Conservation (phyloP, 208 protist species). For the Trypanosoma congolense region DNA sequence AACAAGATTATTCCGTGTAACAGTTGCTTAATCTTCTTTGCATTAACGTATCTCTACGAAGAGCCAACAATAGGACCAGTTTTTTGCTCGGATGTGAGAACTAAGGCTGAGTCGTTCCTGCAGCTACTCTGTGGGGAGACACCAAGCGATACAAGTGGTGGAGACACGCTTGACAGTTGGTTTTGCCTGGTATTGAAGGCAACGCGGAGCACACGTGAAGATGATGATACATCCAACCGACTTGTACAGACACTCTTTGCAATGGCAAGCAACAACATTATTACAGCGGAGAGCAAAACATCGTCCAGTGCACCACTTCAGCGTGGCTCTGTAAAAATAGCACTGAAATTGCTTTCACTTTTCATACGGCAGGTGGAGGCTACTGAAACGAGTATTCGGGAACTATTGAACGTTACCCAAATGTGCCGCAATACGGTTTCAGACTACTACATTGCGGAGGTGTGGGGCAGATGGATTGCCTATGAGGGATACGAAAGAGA, state of each 20-base stretch:
- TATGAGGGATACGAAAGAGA: slow-evolving; percentile 24
- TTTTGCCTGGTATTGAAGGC: slow-evolving; percentile 16
- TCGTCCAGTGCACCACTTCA: not conserved
- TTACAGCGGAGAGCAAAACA: slow-evolving; percentile 1
- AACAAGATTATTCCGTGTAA: not conserved
- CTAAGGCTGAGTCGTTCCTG: slow-evolving; percentile 13
- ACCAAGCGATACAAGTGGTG: not conserved
- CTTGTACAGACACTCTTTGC: slow-evolving; percentile 18
- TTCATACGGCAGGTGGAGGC: slow-evolving; percentile 9
- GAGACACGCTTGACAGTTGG: slow-evolving; percentile 10
- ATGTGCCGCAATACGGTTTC: slow-evolving; percentile 8
- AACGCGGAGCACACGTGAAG: not conserved
- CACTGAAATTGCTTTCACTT: slow-evolving; percentile 12
- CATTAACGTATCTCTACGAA: slow-evolving; percentile 19
- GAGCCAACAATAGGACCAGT: slow-evolving; percentile 8
- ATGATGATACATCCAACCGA: not conserved
- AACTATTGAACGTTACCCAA: slow-evolving; percentile 15
- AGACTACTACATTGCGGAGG: slow-evolving; percentile 10
- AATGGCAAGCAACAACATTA: slow-evolving; percentile 12
- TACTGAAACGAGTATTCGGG: slow-evolving; percentile 13
- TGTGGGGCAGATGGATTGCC: slow-evolving; percentile 26
- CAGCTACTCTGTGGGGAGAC: slow-evolving; percentile 17
- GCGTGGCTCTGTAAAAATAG: slow-evolving; percentile 12
- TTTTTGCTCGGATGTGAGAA: slow-evolving; percentile 10
- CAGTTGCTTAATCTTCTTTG: slow-evolving; percentile 16